Base-by-base conservation (phyloP, 495 filamentous ascomycete species). In the Aspergillus coremiiformis region DNA sequence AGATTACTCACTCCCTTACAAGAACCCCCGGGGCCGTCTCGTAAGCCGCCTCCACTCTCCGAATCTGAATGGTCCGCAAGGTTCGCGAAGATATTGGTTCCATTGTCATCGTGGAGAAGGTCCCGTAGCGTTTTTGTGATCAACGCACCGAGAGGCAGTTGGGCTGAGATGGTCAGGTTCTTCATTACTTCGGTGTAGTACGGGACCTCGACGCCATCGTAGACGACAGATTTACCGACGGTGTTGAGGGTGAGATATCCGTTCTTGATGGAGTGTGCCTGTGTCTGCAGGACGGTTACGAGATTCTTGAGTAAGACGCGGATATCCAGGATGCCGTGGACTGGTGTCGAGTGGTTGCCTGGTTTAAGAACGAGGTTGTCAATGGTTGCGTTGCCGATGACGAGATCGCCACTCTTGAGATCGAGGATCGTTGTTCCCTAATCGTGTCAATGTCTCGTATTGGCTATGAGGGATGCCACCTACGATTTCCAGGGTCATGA, bases 291-390 rank as follows among this genome's bases (percentile, higher is more conserved):
- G 0, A 74, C 52, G 0, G 39, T 27, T 14, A 55, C 41, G 5
- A 74, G 56, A 42, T 74, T 61, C 0, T 52, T 27, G 52, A 72
- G n/a, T 10, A 72, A 56, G 8, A 44, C 61, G 17, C 41, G 26
- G 7, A 74, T 47, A 53, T 72, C 68, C n/a, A 73, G 47, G 33
- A 58, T 50, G 21, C 61, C 67, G 41, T 65, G 74, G 52, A 86
- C 72, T 7, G 71, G 65, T 51, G 74, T 67, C 24, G 67, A 65
- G 67, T 85, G 84, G 56, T 73, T 69, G 33, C 85, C 85, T 4
- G 84, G 83, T 6, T 53, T 56, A 47, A 87, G 73, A 9, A 71
- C 64, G 6, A 88, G 63, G 63, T 84, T 73, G 61, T 75, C 64
- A 41, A 88, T 60, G 33, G 69, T 76, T 35, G 77, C 69, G 49